Conservation (phyloP, 2,329 filamentous ascomycete genomes). For the Aureobasidium sp. region DNA sequence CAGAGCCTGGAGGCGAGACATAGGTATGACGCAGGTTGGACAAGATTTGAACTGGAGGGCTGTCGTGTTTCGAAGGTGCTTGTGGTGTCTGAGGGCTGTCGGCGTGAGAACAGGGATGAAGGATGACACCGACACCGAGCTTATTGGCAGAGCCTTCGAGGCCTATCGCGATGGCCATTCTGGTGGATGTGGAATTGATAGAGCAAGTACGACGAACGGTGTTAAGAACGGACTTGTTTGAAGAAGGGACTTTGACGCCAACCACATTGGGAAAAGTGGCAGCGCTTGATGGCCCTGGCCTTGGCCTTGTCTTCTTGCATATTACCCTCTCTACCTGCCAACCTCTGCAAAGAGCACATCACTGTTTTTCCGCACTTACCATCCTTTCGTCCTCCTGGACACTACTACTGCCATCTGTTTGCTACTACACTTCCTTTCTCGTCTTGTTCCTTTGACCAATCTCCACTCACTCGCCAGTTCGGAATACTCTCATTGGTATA, state of each 20-base stretch:
- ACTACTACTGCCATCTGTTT: background rate
- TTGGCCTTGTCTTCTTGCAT: background rate
- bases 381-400: background rate
- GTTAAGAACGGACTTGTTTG: conserved; percentile 7
- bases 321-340: background rate
- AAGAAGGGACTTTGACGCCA: conserved; percentile 4
- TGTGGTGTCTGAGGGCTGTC: conserved; percentile 23
- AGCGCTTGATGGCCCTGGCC: background rate
- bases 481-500: background rate
- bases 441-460: background rate
- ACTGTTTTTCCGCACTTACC: background rate
- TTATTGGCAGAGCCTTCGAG: conserved; percentile 97
- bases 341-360: background rate
- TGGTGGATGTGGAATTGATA: background rate
- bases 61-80: conserved; percentile 22
- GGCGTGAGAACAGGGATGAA: conserved; percentile 52
- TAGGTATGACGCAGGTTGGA: conserved; percentile 95
- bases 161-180: conserved; percentile 56
- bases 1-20: conserved; percentile 81
- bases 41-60: conserved; percentile 59
- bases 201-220: background rate
- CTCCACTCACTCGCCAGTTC: background rate
- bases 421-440: background rate
- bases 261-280: background rate
- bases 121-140: conserved; percentile 86